Evolutionary conservation across 2,329 filamentous ascomycete species (phyloP).

Genomic region (Alternaria panax): DNA sequence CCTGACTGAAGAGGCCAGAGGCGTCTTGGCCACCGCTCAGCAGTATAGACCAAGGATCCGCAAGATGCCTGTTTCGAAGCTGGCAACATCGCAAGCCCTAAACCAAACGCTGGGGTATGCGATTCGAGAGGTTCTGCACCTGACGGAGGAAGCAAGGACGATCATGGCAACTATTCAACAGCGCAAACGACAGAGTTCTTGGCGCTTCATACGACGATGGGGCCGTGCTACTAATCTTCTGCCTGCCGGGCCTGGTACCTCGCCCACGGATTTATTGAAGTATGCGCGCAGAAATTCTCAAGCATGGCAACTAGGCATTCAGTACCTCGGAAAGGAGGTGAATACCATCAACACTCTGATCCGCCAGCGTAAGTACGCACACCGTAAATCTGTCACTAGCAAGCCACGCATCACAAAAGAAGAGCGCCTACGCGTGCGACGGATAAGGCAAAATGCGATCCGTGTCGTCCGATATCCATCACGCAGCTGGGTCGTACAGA

Average conservation of each 20-base stretch:
- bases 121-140: background rate
- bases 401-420: no score
- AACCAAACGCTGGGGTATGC: background rate
- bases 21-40: background rate
- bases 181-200: background rate
- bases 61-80: background rate
- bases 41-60: background rate
- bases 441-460: background rate
- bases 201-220: background rate
- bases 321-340: background rate
- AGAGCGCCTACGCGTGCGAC: background rate
- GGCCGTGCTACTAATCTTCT: background rate
- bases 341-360: background rate
- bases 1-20: constrained; percentile 2
- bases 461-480: background rate
- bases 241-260: background rate
- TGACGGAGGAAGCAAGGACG: background rate
- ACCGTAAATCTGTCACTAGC: background rate
- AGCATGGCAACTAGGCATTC: background rate
- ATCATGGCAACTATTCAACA: background rate
- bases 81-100: background rate
- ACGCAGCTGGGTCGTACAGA: background rate
- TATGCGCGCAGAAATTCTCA: background rate
- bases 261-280: background rate
- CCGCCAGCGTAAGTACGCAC: background rate